These are phyloP conservation scores for Gaillardinia entomophila DNA, from an alignment of 805 yeast genomes.

Conservation along the genomic window DNA sequence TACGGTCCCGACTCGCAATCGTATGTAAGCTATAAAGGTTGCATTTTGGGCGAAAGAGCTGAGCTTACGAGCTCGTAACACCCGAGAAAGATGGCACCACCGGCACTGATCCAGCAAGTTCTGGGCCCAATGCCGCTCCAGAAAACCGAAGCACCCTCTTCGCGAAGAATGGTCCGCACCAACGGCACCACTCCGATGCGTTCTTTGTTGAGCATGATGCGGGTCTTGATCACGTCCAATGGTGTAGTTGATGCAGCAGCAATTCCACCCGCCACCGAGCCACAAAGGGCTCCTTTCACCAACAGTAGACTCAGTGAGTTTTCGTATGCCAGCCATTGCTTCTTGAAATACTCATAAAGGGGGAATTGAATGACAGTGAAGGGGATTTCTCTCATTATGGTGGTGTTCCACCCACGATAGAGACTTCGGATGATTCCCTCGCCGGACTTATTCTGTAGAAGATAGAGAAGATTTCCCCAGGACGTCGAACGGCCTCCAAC, in stretches of 20 bases:
- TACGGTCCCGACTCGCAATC: background rate
- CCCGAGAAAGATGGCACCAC: constrained; percentile 96
- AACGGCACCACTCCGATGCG: constrained; percentile 43
- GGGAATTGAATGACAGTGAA: constrained; percentile 96
- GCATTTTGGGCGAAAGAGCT: constrained; percentile 12
- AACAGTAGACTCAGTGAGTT: constrained; percentile 40
- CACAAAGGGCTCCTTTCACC: constrained; percentile 77
- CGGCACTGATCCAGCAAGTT: constrained; percentile 96
- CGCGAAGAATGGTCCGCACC: constrained; percentile 48
- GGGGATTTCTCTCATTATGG: constrained; percentile 93
- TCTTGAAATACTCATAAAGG: constrained; percentile 77
- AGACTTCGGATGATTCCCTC: constrained; percentile 76
- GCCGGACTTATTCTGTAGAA: constrained; percentile 61
- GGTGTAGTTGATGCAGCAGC: constrained; percentile 84
- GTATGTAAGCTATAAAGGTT: constrained; percentile 2
- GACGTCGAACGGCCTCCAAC: constrained; percentile 47
- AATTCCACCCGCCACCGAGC: constrained; percentile 74
- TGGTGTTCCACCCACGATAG: constrained; percentile 90
- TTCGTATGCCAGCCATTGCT: constrained; percentile 43
- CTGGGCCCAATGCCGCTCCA: constrained; percentile 89
- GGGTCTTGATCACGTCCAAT: constrained; percentile 70
- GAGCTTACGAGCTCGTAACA: constrained; percentile 72
- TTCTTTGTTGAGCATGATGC: constrained; percentile 71
- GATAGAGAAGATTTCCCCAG: constrained; percentile 55
- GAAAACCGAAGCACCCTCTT: constrained; percentile 73